Conservation (phyloP, 2,329 filamentous ascomycete genomes). For the Venturia pyrina region DNA sequence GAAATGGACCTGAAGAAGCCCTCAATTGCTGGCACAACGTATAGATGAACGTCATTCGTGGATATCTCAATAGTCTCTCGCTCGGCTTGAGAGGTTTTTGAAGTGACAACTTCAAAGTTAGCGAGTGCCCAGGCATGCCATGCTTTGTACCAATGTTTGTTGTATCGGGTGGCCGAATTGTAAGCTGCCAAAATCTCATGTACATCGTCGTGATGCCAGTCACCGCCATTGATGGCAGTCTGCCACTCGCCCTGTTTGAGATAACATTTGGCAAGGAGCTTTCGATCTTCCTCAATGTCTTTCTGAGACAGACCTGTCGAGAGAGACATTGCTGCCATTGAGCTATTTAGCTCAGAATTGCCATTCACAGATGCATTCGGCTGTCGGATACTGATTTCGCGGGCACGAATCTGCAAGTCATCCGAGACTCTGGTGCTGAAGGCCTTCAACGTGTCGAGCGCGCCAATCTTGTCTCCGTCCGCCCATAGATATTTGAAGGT, state of each 20-base stretch:
- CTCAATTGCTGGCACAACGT: constrained; percentile 87
- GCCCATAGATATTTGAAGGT: constrained; percentile 97
- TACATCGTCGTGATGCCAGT: constrained; percentile 81
- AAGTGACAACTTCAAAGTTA: constrained; percentile 96
- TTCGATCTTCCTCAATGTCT: constrained; percentile 44
- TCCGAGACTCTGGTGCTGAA: constrained; percentile 52
- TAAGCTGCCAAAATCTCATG: constrained; percentile 88
- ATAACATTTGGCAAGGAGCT: constrained; percentile 87
- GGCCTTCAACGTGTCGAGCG: constrained; percentile 50
- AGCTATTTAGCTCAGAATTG: constrained; percentile 29
- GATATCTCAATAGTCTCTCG: constrained; percentile 49
- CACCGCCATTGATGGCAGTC: constrained; percentile 69
- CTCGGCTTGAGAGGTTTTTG: constrained; percentile 58
- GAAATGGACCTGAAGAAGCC: constrained; percentile 98
- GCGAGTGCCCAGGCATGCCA: constrained; percentile 98
- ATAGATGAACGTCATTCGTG: constrained; percentile 62
- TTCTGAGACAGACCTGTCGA: constrained; percentile 8
- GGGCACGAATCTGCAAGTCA: constrained; percentile 39
- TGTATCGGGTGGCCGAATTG: constrained; percentile 83
- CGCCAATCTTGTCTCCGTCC: constrained; percentile 56
- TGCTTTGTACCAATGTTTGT: constrained; percentile 94
- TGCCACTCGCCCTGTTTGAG: constrained; percentile 96
- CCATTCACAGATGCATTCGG: constrained; percentile 26
- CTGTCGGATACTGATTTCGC: constrained; percentile 16
- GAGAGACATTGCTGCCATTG: constrained; percentile 33